Evolutionary conservation across 345 rosid species (phyloP), one percentile per base, ranked within the genome.

Genomic region (Erucastrum elatum): DNA sequence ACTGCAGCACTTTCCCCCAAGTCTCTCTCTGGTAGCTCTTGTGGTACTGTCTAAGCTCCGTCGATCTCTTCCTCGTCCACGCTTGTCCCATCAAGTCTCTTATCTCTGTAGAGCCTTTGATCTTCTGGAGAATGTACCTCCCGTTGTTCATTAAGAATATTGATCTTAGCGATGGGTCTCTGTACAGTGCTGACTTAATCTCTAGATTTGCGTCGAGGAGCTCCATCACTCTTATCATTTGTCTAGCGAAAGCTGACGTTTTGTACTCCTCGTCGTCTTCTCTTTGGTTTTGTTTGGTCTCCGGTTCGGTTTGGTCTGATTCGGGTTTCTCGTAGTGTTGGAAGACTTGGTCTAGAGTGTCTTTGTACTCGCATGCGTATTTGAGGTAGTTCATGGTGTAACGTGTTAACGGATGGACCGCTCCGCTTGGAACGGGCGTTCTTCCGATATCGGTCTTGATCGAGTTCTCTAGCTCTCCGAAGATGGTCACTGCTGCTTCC

Each of bases 101-200:
- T 16, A 92, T 87, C 86, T 92, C 96, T 5, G 51, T 8, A 0
- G 98, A 85, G 2, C 91, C 87, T 76, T 88, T 92, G 66, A 90
- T 83, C 86, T 92, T 91, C 70, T 92, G 93, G 21, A 88, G 55
- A 53, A 92, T 89, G 77, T 90, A 94, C 35, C 94, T 84, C 5
- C 95, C 98, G 26, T 94, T 94, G 78, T 94, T 94, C 98, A 94
- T 94, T 82, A 94, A 76, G 87, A 94, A 92, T 27, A 94, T 87
- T 74, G 63, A 83, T 6, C 97, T 58, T 39, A 94, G 70, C 1
- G 95, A 82, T 0, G 81, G 85, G 67, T 90, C 96, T 64, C 81
- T 78, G 74, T 94, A 94, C 15, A 89, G 85, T 71, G 71, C 88
- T 2, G 97, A 88, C 35, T 89, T 94, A 64, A 67, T 78, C 7